Evolutionary conservation across 306 rosid species (phyloP).

Genomic region (Acacia acuminata): DNA sequence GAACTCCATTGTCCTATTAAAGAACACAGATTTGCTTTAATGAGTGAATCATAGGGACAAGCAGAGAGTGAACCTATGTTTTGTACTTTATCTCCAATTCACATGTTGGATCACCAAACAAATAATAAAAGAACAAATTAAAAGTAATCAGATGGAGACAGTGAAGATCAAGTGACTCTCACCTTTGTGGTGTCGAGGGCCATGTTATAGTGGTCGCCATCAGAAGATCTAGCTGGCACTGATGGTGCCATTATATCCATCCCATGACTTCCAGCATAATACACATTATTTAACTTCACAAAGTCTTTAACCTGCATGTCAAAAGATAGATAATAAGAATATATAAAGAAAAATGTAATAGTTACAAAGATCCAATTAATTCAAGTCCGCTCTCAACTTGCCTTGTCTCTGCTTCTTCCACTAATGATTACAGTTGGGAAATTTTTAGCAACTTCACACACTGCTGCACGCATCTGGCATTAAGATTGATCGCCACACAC

Average conservation of each 20-base stretch:
- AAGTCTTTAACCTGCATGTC: conserved; percentile 70
- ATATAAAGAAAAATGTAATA: neutral
- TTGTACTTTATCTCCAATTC: neutral
- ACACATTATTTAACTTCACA: conserved; percentile 69
- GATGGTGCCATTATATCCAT: conserved; percentile 92
- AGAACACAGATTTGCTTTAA: neutral
- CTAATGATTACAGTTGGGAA: conserved; percentile 96
- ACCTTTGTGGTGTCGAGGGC: conserved; percentile 43
- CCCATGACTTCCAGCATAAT: conserved; percentile 98
- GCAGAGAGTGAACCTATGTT: neutral
- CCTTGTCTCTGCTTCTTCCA: conserved; percentile 92
- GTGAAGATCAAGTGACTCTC: neutral
- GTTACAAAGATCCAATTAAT: neutral
- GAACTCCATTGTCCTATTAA: conserved; percentile 60
- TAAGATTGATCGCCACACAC: neutral
- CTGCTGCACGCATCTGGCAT: conserved; percentile 84
- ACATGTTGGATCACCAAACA: neutral
- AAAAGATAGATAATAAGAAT: neutral
- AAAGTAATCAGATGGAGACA: neutral
- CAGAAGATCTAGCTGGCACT: conserved; percentile 39
- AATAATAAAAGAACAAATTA: neutral
- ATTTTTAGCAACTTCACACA: conserved; percentile 69
- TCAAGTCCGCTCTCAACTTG: neutral
- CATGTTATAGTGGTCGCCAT: conserved; percentile 32
- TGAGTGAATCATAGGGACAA: neutral